Conservation (phyloP, 345 rosid species). For the Excoecaria cochinchinensis region DNA sequence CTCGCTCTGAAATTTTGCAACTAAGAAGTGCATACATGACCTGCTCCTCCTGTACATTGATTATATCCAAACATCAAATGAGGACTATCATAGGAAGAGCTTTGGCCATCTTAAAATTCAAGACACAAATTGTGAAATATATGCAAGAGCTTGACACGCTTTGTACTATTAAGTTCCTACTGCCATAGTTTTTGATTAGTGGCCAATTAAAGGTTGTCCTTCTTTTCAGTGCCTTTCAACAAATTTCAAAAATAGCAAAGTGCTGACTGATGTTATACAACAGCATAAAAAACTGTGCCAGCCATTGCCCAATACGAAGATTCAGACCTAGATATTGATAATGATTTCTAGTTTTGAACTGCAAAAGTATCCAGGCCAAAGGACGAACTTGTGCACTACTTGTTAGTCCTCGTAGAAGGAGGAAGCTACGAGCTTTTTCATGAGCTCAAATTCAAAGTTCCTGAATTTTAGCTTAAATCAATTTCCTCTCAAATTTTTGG, state of each 20-base stretch:
- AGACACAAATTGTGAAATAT: background rate
- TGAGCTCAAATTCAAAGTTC: background rate
- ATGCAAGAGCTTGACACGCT: no score
- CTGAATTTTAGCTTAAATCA: background rate
- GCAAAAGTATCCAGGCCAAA: background rate
- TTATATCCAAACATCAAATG: constrained; percentile 2
- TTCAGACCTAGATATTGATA: no score
- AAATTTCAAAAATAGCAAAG: background rate
- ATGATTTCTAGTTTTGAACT: background rate
- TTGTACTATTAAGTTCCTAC: background rate
- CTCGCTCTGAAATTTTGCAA: constrained; percentile 49
- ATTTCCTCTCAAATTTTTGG: background rate
- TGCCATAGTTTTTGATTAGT: background rate
- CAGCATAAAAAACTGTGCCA: no score
- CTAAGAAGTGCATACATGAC: constrained; percentile 42
- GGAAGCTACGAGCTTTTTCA: no score
- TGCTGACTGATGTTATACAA: background rate
- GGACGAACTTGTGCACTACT: no score
- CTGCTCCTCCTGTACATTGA: constrained; percentile 33
- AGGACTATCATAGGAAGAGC: background rate
- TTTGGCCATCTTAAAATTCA: background rate
- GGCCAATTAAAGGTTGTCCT: background rate
- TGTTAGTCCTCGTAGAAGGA: no score
- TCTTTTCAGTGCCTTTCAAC: background rate
- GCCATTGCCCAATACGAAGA: no score